Conservation (phyloP, 2,329 filamentous ascomycete species). For the Cercospora berteroae region DNA sequence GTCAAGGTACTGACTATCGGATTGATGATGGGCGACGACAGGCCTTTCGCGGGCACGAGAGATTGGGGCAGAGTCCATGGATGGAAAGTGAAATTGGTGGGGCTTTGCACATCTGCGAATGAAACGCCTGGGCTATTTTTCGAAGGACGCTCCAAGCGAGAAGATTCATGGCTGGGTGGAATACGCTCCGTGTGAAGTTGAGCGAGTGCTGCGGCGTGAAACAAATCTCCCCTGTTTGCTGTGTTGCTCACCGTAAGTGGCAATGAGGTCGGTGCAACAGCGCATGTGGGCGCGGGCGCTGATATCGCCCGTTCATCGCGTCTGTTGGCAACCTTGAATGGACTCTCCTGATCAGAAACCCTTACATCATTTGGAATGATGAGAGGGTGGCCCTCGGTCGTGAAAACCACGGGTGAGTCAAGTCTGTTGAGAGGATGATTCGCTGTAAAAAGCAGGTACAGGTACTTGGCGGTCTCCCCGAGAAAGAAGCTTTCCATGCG, state of each 20-base stretch:
- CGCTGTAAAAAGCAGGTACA: conserved; percentile 86
- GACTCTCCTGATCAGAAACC: neutral
- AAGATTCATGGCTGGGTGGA: conserved; percentile 32
- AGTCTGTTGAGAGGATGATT: conserved; percentile 83
- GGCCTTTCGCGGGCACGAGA: conserved; percentile 72
- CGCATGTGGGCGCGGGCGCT: conserved; percentile 58
- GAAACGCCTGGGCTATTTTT: conserved; percentile 53
- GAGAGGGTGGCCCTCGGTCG: conserved; percentile 91
- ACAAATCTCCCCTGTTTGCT: conserved; percentile 76
- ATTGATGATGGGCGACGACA: conserved; percentile 69
- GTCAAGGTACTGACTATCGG: conserved; percentile 70
- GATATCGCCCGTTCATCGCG: conserved; percentile 10
- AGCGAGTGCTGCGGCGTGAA: conserved; percentile 82
- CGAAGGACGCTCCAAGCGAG: conserved; percentile 52
- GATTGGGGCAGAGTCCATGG: conserved; percentile 85
- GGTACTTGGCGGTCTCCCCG: conserved; percentile 92
- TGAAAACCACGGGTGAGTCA: conserved; percentile 88
- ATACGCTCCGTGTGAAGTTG: conserved; percentile 72
- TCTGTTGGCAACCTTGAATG: conserved; percentile 13
- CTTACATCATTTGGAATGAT: conserved; percentile 55
- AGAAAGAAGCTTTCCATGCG: conserved; percentile 99
- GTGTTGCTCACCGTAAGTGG: conserved; percentile 75
- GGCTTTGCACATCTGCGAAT: conserved; percentile 55
- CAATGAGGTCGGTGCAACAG: conserved; percentile 56
- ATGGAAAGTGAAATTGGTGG: conserved; percentile 79